Evolutionary conservation across 345 rosid genomes (phyloP), one percentile per base, ranked within the genome.

Genomic region (Microthlaspi erraticum): DNA sequence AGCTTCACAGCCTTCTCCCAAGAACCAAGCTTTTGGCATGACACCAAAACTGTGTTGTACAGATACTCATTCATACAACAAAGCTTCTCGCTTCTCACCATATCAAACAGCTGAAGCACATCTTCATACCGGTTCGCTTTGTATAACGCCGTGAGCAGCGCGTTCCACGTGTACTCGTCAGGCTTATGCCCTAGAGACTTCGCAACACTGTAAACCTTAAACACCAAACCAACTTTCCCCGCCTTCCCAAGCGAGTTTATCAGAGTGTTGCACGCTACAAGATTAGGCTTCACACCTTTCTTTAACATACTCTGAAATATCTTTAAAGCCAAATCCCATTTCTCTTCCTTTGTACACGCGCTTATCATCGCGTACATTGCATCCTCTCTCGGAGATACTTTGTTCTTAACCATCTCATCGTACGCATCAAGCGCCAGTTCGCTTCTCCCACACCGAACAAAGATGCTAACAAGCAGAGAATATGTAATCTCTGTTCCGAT

Each of bases 1-100:
- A 90, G 81, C 79, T 90, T 90, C 52, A 93, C 46, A 66, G 97
- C 89, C 76, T 70, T 90, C 43, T 86, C 92, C 93, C 93, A 93
- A 5, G 54, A 76, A 73, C 90, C 84, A 63, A 88, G 85, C 83
- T 88, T 88, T 77, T 82, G 85, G 73, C 98, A 93, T 12, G 89
- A 86, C 85, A 83, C 66, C 70, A 88, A 46, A 66, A 83, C 97
- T 16, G 86, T 83, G 51, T 81, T 81, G 45, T 80, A 93, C 45
- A 87, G 11, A 71, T 82, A 89, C 46, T 75, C 80, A 72, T 86
- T 86, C 31, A 82, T 45, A 50, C 56, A 66, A 64, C 79, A 81
- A 3, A 53, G 66, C 1, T 71, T 72, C 17, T 81, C 81, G 13
- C 65, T 74, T 64, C 77, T 75, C 55, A 90, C 29, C 66, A 67